Base-by-base conservation (phyloP, 768 basidiomycete genomes). In the Ramaria sp. region DNA sequence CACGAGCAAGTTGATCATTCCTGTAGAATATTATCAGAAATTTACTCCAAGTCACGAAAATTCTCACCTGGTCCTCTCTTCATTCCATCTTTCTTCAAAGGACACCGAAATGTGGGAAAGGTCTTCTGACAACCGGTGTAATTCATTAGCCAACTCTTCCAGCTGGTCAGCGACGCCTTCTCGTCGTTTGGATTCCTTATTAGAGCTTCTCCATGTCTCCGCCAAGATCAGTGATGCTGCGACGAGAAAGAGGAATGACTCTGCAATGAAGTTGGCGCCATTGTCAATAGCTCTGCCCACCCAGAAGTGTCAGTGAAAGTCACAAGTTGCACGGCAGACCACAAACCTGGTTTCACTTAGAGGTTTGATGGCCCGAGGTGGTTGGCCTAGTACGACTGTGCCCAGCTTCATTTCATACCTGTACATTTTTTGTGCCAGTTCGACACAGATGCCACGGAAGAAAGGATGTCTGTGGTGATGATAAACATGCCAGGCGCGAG, bases 201-300 rank as follows among this genome's bases (percentile, higher is more conserved):
- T 75, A 0, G 86, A 84, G 1, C 80, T 77, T 0, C 90, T 84
- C 77, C 80, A 92, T 22, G 83, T 73, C 67, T 93, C 90, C 1
- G 83, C 84, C 11, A 91, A 59, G 57, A 93, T 91, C 5, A 92
- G 73, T 0, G 69, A 69, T 1, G 84, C 83, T 0, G 90, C 89
- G 1, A 92, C 90, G 19, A 72, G 65, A 65, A 92, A 92, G 3
- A 92, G 76, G 62, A 92, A 92, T 0, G 87, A 87, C 69, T 92
- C 90, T 0, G 90, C 90, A 4, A 92, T 73, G 5, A 83, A 75
- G 61, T 91, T 92, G 15, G 90, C 87, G 20, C 90, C 90, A 62
- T 86, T 90, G 59, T 91, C 88, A 58, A 92, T 86, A 0, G 90
- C 90, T 58, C 88, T 89, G 60, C 19, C 54, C 11, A 38, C 45